phyloP scores from a whole-genome alignment of 352 stramenopile genomes.

The Globisporangium sylvaticum region DNA sequence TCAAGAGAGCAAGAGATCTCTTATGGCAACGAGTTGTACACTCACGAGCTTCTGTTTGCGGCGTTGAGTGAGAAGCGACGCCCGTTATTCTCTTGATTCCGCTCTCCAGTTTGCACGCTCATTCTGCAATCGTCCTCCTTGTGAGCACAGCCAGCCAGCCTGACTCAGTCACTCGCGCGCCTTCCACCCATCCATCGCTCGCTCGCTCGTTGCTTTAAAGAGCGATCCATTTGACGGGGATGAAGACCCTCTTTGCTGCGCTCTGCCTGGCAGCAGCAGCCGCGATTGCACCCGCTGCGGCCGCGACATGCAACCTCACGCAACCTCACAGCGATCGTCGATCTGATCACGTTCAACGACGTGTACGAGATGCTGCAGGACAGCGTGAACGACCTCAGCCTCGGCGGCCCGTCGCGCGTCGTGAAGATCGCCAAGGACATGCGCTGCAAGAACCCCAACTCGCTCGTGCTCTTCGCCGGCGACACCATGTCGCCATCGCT shows the following conservation, averaged over 20 bases:
- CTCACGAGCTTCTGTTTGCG: neutral
- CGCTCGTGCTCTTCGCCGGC: constrained; percentile 2
- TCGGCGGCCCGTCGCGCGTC: constrained; percentile 64
- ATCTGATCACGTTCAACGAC: constrained; percentile 76
- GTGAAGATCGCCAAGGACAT: constrained; percentile 52
- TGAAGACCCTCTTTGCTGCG: neutral
- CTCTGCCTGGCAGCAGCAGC: neutral
- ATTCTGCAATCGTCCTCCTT: neutral
- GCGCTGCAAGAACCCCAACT: constrained; percentile 45
- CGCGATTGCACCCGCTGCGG: neutral
- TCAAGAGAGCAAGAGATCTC: neutral
- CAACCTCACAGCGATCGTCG: constrained; percentile 41
- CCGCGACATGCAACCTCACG: constrained; percentile 28
- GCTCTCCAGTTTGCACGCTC: neutral
- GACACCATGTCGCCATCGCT: neutral
- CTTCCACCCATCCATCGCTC: neutral
- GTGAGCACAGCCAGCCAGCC: neutral
- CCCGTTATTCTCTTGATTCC: neutral
- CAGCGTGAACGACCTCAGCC: constrained; percentile 45
- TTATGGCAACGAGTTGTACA: neutral
- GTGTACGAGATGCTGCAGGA: constrained; percentile 78
- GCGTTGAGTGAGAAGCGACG: neutral
- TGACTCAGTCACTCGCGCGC: neutral
- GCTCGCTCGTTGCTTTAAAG: neutral
- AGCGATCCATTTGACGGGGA: no score